These are phyloP conservation scores for Nakazawaea ambrosiae DNA, from an alignment of 805 yeast species.

Conservation along the genomic window DNA sequence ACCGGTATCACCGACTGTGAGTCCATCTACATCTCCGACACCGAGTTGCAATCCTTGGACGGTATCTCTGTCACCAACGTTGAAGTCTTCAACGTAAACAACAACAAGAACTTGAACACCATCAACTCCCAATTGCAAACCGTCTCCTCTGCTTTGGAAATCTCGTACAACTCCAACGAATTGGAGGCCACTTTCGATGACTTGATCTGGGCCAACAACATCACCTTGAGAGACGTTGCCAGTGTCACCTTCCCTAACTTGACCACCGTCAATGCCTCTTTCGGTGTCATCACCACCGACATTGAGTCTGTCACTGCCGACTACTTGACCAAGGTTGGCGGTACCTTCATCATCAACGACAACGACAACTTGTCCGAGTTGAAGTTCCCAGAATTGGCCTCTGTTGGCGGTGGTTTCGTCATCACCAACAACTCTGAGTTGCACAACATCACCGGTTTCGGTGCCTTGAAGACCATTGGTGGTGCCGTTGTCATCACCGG, in stretches of 20 bases:
- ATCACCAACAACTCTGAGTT: conserved; percentile 80
- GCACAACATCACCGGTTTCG: conserved; percentile 63
- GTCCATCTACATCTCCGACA: conserved; percentile 64
- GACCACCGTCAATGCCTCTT: conserved; percentile 68
- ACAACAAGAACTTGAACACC: conserved; percentile 73
- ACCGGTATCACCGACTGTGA: conserved; percentile 70
- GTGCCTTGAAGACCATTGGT: conserved; percentile 61
- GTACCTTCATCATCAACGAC: conserved; percentile 66
- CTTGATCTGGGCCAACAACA: conserved; percentile 80
- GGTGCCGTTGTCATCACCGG: conserved; percentile 87
- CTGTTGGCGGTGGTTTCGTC: conserved; percentile 90
- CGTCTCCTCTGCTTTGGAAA: conserved; percentile 67
- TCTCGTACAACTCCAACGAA: conserved; percentile 79
- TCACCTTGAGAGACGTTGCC: conserved; percentile 75
- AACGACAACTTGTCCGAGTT: conserved; percentile 67
- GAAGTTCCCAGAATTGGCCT: conserved; percentile 61
- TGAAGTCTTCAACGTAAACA: conserved; percentile 74
- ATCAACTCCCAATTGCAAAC: conserved; percentile 66
- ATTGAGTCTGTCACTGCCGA: conserved; percentile 49
- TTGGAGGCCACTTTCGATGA: conserved; percentile 63
- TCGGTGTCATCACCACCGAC: conserved; percentile 72
- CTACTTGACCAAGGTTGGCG: conserved; percentile 61
- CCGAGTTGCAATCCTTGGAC: conserved; percentile 57
- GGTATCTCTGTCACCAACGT: conserved; percentile 49
- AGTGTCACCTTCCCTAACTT: conserved; percentile 66